Conservation (phyloP, 495 filamentous ascomycete species). For the Hypomontagnella submonticulosa region DNA sequence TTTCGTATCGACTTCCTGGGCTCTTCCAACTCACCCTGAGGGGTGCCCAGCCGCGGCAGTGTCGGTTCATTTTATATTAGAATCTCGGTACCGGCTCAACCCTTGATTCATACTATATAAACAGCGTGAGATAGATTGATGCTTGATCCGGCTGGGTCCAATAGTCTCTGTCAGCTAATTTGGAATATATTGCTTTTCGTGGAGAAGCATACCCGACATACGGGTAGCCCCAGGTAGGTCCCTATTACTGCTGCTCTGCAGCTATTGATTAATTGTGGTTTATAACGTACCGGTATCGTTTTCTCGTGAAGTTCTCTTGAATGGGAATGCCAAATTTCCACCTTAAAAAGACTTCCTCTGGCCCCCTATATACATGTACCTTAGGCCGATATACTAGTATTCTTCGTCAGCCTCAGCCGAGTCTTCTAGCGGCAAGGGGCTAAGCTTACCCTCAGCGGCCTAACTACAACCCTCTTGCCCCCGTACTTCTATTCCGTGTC, state of each 20-base stretch:
- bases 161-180: slow-evolving; percentile 23
- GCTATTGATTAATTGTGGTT: slow-evolving; percentile 3
- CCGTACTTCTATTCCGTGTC: slow-evolving; percentile 25
- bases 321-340: not conserved
- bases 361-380: slow-evolving; percentile 17
- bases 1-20: slow-evolving; percentile 23
- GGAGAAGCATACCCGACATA: slow-evolving; percentile 3
- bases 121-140: slow-evolving; percentile 30
- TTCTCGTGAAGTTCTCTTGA: slow-evolving; percentile 8
- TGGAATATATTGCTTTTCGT: slow-evolving; percentile 1
- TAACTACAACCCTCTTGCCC: slow-evolving; percentile 26
- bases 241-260: not conserved
- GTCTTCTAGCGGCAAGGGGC: slow-evolving; percentile 4
- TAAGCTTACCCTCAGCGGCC: slow-evolving; percentile 22
- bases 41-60: slow-evolving; percentile 21
- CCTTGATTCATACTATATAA: slow-evolving; percentile 18
- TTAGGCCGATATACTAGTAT: not conserved
- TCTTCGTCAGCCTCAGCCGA: slow-evolving; percentile 23
- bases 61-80: slow-evolving; percentile 32
- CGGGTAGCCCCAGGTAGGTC: not conserved
- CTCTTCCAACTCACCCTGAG: slow-evolving; percentile 1
- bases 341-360: slow-evolving; percentile 1
- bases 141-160: slow-evolving; percentile 15
- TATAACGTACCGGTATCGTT: not conserved
- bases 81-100: slow-evolving; percentile 22